Evolutionary conservation across 192 early-diverging fungal genomes (phyloP).

Genomic region (Gigaspora rosea): DNA sequence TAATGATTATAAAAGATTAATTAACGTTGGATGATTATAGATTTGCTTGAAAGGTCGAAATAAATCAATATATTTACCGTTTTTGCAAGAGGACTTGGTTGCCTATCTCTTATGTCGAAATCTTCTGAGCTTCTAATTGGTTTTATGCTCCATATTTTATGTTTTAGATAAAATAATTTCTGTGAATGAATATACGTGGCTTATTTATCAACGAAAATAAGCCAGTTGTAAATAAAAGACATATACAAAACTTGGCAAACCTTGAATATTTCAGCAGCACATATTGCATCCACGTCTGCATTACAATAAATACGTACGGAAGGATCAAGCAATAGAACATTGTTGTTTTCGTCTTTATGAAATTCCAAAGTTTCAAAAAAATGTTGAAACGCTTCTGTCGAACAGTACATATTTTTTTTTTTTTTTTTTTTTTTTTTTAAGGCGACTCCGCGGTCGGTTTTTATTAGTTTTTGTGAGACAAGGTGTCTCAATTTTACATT

Average conservation of each 20-base stretch:
- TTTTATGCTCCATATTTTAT: slow-evolving; percentile 1
- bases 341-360: neutral
- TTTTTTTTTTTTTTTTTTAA: no score
- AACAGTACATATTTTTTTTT: slow-evolving; percentile 6
- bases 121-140: slow-evolving; percentile 9
- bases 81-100: neutral
- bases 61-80: slow-evolving; percentile 14
- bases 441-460: no score
- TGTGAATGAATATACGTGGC: neutral
- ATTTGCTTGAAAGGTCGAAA: neutral
- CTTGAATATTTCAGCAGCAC: slow-evolving; percentile 19
- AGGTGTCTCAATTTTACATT: no score
- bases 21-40: neutral
- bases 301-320: slow-evolving; percentile 10
- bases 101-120: neutral
- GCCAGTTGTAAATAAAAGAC: neutral
- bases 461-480: no score
- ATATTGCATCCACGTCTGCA: slow-evolving; percentile 10
- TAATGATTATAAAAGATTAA: neutral
- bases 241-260: neutral
- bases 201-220: neutral
- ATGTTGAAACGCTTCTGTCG: neutral
- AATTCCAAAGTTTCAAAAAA: slow-evolving; percentile 14
- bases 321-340: neutral
- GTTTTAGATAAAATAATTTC: slow-evolving; percentile 12